phyloP scores from a whole-genome alignment of 495 filamentous ascomycete genomes.

The Hyaloscypha variabilis region DNA sequence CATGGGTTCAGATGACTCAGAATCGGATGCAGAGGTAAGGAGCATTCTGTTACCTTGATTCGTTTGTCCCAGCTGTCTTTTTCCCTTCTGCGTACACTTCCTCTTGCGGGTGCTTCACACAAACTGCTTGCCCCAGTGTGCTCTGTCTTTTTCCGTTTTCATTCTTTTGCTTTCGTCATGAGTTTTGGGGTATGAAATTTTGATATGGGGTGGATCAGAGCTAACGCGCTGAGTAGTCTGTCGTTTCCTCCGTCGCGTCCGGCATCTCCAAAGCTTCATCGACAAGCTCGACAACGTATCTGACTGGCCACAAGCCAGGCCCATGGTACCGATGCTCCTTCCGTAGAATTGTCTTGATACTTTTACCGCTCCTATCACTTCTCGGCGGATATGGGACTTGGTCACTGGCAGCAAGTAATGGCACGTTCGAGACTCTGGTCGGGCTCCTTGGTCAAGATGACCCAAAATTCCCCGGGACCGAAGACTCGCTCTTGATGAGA shows the following conservation, averaged over 20 bases:
- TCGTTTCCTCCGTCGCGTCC: neutral
- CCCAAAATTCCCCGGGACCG: slow-evolving; percentile 40
- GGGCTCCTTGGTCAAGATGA: slow-evolving; percentile 34
- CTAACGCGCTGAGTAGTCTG: neutral
- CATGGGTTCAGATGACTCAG: neutral
- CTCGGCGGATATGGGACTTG: slow-evolving; percentile 46
- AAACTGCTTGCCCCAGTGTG: neutral
- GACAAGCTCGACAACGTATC: neutral
- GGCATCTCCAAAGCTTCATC: neutral
- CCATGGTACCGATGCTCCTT: slow-evolving; percentile 6
- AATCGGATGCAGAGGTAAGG: neutral
- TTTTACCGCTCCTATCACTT: slow-evolving; percentile 46
- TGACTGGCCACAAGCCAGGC: neutral
- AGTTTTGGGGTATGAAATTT: neutral
- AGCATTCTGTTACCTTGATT: neutral
- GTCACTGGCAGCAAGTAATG: slow-evolving; percentile 46
- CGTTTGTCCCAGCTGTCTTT: neutral
- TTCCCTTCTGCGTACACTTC: neutral
- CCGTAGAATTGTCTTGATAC: slow-evolving; percentile 19
- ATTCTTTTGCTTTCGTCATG: neutral
- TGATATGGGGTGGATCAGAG: neutral
- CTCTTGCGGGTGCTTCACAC: no score
- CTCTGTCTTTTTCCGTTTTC: neutral
- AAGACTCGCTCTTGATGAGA: slow-evolving; percentile 38
- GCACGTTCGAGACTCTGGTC: slow-evolving; percentile 31